Conservation (phyloP, 2,329 filamentous ascomycete genomes). For the Ceratocystis alfenasii region DNA sequence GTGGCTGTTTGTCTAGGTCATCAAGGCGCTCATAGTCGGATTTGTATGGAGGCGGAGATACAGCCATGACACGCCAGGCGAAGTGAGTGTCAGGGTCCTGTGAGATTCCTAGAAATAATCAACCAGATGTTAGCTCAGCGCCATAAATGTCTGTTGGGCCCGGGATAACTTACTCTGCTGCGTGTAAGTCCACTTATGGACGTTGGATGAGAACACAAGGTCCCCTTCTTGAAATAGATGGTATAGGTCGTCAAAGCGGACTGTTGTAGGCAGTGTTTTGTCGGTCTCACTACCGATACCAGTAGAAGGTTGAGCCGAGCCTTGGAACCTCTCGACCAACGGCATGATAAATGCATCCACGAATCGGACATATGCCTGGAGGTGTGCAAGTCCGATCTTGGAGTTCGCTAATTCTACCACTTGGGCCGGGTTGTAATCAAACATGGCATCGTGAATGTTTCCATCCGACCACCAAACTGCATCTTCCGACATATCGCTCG, state of each 20-base stretch:
- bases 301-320: neutral
- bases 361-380: neutral
- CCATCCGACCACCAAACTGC: neutral
- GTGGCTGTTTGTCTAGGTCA: neutral
- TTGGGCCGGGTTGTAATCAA: neutral
- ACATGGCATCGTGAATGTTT: neutral
- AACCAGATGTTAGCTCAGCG: neutral
- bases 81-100: conserved; percentile 31
- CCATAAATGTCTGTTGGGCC: neutral
- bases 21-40: neutral
- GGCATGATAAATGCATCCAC: neutral
- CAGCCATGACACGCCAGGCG: conserved; percentile 30
- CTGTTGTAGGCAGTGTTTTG: neutral
- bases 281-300: neutral
- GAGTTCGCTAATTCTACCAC: neutral
- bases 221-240: neutral
- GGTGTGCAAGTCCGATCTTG: neutral
- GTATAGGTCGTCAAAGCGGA: neutral
- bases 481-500: neutral
- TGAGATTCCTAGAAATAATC: neutral
- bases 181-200: neutral
- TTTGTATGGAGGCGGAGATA: conserved; percentile 14
- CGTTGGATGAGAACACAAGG: neutral
- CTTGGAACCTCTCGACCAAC: neutral
- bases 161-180: neutral